Base-by-base conservation (phyloP, 2,329 filamentous ascomycete genomes). In the Colletotrichum shisoi region DNA sequence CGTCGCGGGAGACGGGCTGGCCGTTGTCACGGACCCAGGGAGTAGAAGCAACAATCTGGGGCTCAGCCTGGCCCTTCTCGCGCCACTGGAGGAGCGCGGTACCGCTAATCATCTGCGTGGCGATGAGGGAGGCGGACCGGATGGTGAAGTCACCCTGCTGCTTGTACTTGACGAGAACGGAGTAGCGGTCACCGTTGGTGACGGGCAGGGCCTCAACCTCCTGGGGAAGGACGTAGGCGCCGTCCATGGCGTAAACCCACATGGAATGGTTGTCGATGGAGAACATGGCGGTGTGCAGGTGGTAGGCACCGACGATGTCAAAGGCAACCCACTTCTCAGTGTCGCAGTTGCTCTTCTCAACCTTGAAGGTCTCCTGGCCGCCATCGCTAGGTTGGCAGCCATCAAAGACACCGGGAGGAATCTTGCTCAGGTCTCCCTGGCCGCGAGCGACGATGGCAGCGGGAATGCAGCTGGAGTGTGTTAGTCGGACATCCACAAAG, bases 171-270 rank as follows among this genome's bases (percentile, higher is more conserved):
- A 85, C 71, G 54, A 87, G 72, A 1, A 87, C 76, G 0, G 84
- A 85, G 71, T 82, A 86, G 5, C 85, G 80, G 68, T 83, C 83
- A 13, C 85, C 85, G 66, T 84, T 86, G 69, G 77, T 76, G 4
- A 87, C 71, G 0, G 73, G 71, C 15, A 70, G 66, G 19, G 68
- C 68, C 34, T 70, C 61, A 2, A 70, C 68, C 4, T 78, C 77
- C 58, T 82, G 77, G 3, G 85, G 86, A 68, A 82, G 75, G 59
- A 88, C 82, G 72, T 85, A 87, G 9, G 81, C 75, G 3, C 82
- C 84, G 65, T 87, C 85, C 58, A 85, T 81, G 48, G 82, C 83
- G 70, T 84, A 85, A 4, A 87, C 77, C 77, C 79, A 85, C 75
- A 87, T 77, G 21, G 81, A 77, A 60, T 84, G 82, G 62, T 82